These are phyloP conservation scores for Akanthomyces uredinophilus DNA, from an alignment of 2,329 filamentous ascomycete species.

Conservation along the genomic window DNA sequence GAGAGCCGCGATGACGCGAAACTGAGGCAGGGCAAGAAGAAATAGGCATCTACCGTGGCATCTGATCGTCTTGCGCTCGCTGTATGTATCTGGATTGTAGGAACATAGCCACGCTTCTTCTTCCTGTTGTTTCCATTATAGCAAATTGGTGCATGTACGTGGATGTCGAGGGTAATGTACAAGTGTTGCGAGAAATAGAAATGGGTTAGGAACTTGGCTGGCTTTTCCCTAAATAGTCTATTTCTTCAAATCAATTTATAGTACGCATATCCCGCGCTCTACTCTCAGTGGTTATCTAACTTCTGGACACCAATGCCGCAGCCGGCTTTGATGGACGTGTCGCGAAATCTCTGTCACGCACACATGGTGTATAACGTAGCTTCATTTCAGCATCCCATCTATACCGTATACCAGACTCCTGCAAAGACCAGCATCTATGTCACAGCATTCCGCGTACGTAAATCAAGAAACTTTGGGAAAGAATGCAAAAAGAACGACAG, in stretches of 20 bases:
- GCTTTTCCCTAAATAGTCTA: too few species aligned
- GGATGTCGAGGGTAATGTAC: not conserved
- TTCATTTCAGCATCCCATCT: slow-evolving; percentile 10
- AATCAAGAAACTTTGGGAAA: not conserved
- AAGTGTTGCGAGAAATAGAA: too few species aligned
- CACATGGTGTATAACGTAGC: not conserved
- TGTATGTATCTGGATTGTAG: not conserved
- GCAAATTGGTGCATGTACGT: not conserved
- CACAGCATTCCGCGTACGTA: not conserved
- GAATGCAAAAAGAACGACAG: not conserved
- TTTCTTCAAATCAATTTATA: too few species aligned
- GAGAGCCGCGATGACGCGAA: slow-evolving; percentile 22
- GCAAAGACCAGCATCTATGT: not conserved
- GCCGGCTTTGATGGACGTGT: too few species aligned
- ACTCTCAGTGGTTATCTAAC: too few species aligned
- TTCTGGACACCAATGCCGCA: too few species aligned
- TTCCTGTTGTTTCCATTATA: not conserved
- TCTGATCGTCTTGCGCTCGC: too few species aligned
- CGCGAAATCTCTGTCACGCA: not conserved
- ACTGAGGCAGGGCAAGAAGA: slow-evolving; percentile 23
- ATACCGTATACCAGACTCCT: slow-evolving; percentile 7
- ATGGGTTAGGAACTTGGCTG: too few species aligned
- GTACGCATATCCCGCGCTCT: too few species aligned
- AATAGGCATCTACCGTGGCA: slow-evolving; percentile 15
- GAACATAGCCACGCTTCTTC: not conserved